These are phyloP conservation scores for Xylaria telfairii DNA, from an alignment of 495 filamentous ascomycete genomes.

Conservation along the genomic window DNA sequence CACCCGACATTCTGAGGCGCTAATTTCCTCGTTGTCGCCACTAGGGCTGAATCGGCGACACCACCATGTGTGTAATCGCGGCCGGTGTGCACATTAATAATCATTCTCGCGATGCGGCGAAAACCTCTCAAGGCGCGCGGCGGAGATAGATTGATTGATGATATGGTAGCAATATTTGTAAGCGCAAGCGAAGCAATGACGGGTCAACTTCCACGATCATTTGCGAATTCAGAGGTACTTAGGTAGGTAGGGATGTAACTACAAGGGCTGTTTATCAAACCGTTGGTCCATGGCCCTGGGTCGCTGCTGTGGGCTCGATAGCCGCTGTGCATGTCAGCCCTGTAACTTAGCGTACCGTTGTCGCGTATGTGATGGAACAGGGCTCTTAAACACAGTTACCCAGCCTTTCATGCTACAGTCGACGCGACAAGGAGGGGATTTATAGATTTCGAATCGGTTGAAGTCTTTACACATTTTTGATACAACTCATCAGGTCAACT, in stretches of 20 bases:
- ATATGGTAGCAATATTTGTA: neutral
- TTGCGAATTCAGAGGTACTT: neutral
- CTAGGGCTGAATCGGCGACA: conserved; percentile 14
- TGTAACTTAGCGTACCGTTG: neutral
- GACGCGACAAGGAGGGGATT: neutral
- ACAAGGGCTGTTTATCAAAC: neutral
- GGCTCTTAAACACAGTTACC: neutral
- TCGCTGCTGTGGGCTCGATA: neutral
- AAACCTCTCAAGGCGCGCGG: neutral
- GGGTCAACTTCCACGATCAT: neutral
- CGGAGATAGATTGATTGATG: neutral
- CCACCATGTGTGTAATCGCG: neutral
- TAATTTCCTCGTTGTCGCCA: conserved; percentile 1
- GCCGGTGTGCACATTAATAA: neutral
- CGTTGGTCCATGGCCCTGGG: neutral
- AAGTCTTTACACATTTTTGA: neutral
- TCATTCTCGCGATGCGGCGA: neutral
- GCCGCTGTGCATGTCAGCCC: conserved; percentile 5
- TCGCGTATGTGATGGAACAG: neutral
- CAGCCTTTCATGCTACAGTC: neutral
- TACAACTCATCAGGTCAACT: neutral
- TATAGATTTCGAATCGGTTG: neutral
- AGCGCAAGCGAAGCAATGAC: neutral
- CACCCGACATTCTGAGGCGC: neutral
- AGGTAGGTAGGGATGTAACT: no score